Percentiles rank a stretch among this genome's conserved stretches.
phyloP scores from a whole-genome alignment of 345 rosid genomes.

The Erucastrum elatum region DNA sequence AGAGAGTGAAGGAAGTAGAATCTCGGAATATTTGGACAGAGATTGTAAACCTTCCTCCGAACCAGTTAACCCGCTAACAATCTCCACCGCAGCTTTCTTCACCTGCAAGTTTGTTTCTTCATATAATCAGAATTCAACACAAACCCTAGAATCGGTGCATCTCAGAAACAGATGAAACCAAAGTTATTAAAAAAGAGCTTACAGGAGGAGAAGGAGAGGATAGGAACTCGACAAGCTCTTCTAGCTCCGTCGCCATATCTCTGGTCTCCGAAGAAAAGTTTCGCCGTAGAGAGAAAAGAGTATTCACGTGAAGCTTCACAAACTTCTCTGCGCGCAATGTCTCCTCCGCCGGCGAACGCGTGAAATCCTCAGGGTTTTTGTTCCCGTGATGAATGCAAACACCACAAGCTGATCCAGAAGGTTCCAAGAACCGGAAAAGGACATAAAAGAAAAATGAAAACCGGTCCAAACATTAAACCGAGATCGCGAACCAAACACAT shows the following conservation, averaged over 20 bases:
- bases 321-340: slow-evolving; percentile 1
- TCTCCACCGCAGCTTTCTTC: slow-evolving; percentile 83
- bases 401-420: background rate
- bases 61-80: slow-evolving; percentile 81
- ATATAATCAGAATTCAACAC: background rate
- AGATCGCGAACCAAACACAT: background rate
- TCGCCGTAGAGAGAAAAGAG: slow-evolving; percentile 13
- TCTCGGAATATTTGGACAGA: slow-evolving; percentile 53
- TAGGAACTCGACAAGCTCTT: slow-evolving; percentile 73
- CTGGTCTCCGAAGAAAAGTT: background rate
- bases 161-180: slow-evolving; percentile 12
- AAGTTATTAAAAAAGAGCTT: slow-evolving; percentile 30
- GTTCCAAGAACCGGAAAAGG: background rate
- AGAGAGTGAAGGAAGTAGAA: slow-evolving; percentile 58
- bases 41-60: slow-evolving; percentile 78
- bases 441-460: background rate
- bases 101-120: slow-evolving; percentile 44
- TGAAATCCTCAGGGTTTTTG: slow-evolving; percentile 33
- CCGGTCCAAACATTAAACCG: background rate
- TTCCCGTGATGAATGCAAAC: background rate
- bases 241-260: slow-evolving; percentile 82
- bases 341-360: slow-evolving; percentile 33
- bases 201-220: slow-evolving; percentile 71
- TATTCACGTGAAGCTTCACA: background rate
- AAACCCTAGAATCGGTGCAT: slow-evolving; percentile 17